These are phyloP conservation scores for Gossypium sturtianum DNA, from an alignment of 345 rosid species.

Conservation along the genomic window DNA sequence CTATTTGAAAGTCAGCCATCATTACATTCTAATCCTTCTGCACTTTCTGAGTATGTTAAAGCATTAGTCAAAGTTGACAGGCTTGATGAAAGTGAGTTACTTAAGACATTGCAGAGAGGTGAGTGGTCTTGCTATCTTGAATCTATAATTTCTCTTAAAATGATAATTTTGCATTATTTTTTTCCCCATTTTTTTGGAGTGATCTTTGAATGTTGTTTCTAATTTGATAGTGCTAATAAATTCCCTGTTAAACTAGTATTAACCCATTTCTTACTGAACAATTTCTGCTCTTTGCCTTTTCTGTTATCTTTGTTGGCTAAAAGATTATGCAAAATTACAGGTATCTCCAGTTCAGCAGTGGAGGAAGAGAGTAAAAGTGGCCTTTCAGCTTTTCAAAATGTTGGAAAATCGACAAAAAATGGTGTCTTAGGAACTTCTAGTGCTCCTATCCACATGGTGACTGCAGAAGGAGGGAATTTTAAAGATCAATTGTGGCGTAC, in stretches of 20 bases:
- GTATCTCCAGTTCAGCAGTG: slow-evolving; percentile 47
- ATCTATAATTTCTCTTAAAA: not conserved
- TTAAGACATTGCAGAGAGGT: slow-evolving; percentile 86
- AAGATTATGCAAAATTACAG: slow-evolving; percentile 21
- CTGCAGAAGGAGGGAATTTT: slow-evolving; percentile 74
- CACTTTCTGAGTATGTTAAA: slow-evolving; percentile 78
- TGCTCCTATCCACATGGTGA: slow-evolving; percentile 85
- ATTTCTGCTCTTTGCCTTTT: not conserved
- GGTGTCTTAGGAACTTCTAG: slow-evolving; percentile 71
- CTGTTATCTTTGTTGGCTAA: not conserved
- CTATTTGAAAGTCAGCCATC: slow-evolving; percentile 78
- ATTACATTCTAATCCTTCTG: slow-evolving; percentile 54
- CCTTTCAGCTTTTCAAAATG: slow-evolving; percentile 56
- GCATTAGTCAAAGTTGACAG: slow-evolving; percentile 86
- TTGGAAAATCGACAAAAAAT: slow-evolving; percentile 62
- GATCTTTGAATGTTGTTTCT: not conserved
- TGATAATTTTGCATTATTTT: not conserved
- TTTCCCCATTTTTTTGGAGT: not conserved
- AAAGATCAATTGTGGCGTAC: slow-evolving; percentile 96
- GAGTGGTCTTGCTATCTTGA: slow-evolving; percentile 5
- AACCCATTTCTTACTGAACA: not conserved
- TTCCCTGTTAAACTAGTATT: not conserved
- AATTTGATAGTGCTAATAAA: slow-evolving; percentile 1
- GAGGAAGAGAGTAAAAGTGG: slow-evolving; percentile 60
- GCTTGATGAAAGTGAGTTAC: slow-evolving; percentile 73